Evolutionary conservation across 441 rosid genomes (phyloP), one percentile per base, ranked within the genome.

Genomic region (Syzygium malaccense): DNA sequence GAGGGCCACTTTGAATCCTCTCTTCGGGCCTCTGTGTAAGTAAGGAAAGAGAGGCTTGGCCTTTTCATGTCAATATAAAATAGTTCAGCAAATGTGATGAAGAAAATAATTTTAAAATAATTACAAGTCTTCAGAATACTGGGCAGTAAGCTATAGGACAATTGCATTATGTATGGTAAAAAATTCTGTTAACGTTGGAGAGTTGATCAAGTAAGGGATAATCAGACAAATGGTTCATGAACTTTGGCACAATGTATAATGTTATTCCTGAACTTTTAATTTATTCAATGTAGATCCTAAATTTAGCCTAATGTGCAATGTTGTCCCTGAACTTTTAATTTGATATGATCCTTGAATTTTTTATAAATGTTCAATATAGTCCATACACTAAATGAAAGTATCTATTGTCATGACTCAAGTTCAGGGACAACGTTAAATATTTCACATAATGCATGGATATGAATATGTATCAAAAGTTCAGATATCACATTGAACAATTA

Each of bases 291-390:
- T 10, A 14, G 4, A 19, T 3, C 2, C 7, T 71, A 1, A 71
- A 19, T 14, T 71, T 1, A 19, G 0, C 12, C 2, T 5, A 10
- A 71, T 19, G 25, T 37, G 15, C 8, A 19, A 0, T 8, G 0
- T 33, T 4, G 0, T 33, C 4, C 4, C 2, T 4, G 0, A 68
- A 19, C 1, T 68, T 68, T 68, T 12, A 9, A 33, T 33, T 68
- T 33, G 8, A 3, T 19, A 8, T 68, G 48, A 4, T 33, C 0
- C 3, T 11, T 28, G 28, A n/a, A 28, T 2, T 60, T 60, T 68
- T 33, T 2, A 0, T 68, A 33, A 3, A 33, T 33, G 14, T 19
- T 68, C 14, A 68, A 33, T 68, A 8, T 0, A 0, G 0, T 68
- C 41, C 0, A 0, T 33, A 19, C 0, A 33, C 0, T 33, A 9